Percentiles rank a stretch among this genome's conserved stretches.
These are phyloP conservation scores for Elsinoe australis DNA, from an alignment of 2,329 filamentous ascomycete species.

Conservation along the genomic window DNA sequence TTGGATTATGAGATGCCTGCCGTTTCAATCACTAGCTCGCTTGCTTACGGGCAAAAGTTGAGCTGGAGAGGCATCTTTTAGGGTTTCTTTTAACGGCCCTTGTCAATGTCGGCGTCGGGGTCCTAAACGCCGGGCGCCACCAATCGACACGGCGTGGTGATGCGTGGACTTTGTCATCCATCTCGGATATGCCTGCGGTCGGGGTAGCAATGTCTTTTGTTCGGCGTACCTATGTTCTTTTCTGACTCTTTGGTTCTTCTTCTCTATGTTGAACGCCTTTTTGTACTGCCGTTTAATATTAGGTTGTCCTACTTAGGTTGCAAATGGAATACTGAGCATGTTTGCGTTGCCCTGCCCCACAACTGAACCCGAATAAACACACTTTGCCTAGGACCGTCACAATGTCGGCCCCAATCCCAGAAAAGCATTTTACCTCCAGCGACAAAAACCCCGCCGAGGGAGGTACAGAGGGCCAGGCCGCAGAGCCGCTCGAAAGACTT, in stretches of 20 bases:
- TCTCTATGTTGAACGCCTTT: too few relatives aligned
- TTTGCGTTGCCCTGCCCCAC: neutral
- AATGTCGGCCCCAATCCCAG: constrained; percentile 23
- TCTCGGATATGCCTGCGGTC: too few relatives aligned
- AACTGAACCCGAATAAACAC: constrained; percentile 6
- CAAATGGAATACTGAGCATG: too few relatives aligned
- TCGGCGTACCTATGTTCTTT: too few relatives aligned
- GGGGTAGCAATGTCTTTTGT: too few relatives aligned
- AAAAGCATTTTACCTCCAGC: constrained; percentile 32
- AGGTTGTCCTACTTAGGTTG: constrained; percentile 5
- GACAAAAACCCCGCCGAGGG: constrained; percentile 32
- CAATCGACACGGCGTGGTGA: too few relatives aligned
- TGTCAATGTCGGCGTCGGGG: neutral
- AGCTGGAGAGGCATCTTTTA: too few relatives aligned
- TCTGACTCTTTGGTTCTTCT: too few relatives aligned
- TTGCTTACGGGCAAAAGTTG: neutral
- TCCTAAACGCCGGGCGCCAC: too few relatives aligned
- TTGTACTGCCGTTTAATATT: neutral
- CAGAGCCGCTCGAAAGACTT: constrained; percentile 33
- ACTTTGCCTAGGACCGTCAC: neutral
- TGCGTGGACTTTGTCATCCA: too few relatives aligned
- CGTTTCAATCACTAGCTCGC: constrained; percentile 8
- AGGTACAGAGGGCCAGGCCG: constrained; percentile 35
- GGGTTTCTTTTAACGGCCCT: neutral
- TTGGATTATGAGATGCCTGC: too few relatives aligned